A percentile compares a stretch with the other conserved stretches of the same genome.
Conservation (phyloP, 176 grass and related monocot genomes). For the Ensete glaucum region DNA sequence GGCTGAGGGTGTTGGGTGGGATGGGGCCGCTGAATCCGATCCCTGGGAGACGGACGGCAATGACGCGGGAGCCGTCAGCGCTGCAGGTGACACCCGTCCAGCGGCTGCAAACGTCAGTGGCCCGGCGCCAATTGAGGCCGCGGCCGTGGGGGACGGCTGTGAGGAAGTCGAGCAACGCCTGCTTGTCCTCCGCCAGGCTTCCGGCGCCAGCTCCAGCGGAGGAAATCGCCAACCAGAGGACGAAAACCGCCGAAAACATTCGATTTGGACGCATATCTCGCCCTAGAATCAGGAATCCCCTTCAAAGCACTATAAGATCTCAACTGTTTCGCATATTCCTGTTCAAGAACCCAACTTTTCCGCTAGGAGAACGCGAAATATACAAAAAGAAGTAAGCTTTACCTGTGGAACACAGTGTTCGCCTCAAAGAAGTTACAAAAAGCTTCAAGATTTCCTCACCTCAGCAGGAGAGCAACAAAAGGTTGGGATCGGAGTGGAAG, state of each 20-base stretch:
- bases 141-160: neutral
- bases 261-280: neutral
- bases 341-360: neutral
- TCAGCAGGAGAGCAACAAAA: neutral
- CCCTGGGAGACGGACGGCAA: slow-evolving; percentile 55
- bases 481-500: neutral
- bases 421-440: neutral
- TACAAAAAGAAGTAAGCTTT: neutral
- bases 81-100: slow-evolving; percentile 87
- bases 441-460: neutral
- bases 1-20: slow-evolving; percentile 44
- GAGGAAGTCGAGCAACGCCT: slow-evolving; percentile 60
- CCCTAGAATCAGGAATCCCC: neutral
- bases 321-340: neutral
- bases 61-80: slow-evolving; percentile 37
- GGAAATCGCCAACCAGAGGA: slow-evolving; percentile 7
- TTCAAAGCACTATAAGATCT: neutral
- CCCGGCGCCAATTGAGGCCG: slow-evolving; percentile 50
- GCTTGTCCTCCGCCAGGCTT: slow-evolving; percentile 47
- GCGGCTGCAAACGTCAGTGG: slow-evolving; percentile 34
- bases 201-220: neutral
- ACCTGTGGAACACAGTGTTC: neutral
- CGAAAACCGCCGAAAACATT: slow-evolving; percentile 10
- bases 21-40: slow-evolving; percentile 52
- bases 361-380: neutral